These are phyloP conservation scores for Globisporangium alternatum DNA, from an alignment of 352 stramenopile species.

Conservation along the genomic window DNA sequence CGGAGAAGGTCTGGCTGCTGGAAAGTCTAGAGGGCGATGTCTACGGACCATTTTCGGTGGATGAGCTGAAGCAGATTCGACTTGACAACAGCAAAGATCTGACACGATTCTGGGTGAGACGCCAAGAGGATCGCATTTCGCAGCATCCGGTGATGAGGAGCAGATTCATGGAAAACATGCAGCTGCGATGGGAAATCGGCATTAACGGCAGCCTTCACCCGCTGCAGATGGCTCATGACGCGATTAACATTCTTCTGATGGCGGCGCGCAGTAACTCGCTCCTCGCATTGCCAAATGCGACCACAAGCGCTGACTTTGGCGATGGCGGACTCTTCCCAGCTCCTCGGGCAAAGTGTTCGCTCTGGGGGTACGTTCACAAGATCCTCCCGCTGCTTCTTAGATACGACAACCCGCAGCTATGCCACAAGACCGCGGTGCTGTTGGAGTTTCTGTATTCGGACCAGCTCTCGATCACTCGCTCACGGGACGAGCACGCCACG, in stretches of 20 bases:
- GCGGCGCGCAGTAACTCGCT: constrained; percentile 67
- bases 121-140: constrained; percentile 34
- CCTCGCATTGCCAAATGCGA: constrained; percentile 15
- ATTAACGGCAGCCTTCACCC: constrained; percentile 46
- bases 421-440: constrained; percentile 49
- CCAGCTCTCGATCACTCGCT: constrained; percentile 19
- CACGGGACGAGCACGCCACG: constrained; percentile 29
- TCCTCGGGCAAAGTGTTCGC: constrained; percentile 42
- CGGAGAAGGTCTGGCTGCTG: constrained; percentile 51
- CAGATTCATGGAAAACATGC: constrained; percentile 59
- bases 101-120: constrained; percentile 28
- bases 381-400: constrained; percentile 56
- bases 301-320: constrained; percentile 11
- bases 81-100: constrained; percentile 27
- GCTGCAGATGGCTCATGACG: constrained; percentile 68
- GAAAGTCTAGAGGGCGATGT: constrained; percentile 29
- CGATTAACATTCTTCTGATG: constrained; percentile 55
- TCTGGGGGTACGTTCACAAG: constrained; percentile 44
- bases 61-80: constrained; percentile 46
- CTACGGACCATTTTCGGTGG: constrained; percentile 37
- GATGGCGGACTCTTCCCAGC: constrained; percentile 49
- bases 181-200: constrained; percentile 77
- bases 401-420: constrained; percentile 45
- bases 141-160: constrained; percentile 23
- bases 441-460: constrained; percentile 67